Percentiles rank a stretch among this genome's conserved stretches.
Conservation (phyloP, 768 basidiomycete species). For the Leccinum broughii region DNA sequence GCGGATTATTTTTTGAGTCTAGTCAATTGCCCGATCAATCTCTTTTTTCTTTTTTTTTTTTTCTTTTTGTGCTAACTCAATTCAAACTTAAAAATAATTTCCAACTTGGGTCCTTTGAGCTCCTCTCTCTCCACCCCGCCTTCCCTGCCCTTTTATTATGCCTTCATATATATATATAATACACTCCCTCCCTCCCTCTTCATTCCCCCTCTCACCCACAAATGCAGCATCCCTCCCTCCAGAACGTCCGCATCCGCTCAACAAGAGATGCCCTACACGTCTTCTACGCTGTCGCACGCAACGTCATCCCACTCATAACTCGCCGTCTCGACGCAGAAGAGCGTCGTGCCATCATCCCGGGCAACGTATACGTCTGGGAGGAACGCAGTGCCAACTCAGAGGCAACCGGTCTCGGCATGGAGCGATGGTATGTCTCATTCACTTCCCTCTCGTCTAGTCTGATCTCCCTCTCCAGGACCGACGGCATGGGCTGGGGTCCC, state of each 20-base stretch:
- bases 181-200: conserved; percentile 23
- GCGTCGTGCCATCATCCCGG: conserved; percentile 67
- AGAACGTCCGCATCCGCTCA: conserved; percentile 74
- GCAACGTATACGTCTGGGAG: conserved; percentile 88
- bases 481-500: conserved; percentile 25
- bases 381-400: conserved; percentile 85
- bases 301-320: conserved; percentile 71
- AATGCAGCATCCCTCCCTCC: conserved; percentile 78
- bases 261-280: conserved; percentile 80
- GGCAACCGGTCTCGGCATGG: conserved; percentile 81
- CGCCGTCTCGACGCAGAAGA: conserved; percentile 83
- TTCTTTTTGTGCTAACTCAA: conserved; percentile 45
- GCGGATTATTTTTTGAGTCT: background rate
- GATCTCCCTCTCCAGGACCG: background rate
- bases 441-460: background rate
- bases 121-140: conserved; percentile 26
- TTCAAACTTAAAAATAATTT: conserved; percentile 57
- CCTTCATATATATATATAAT: conserved; percentile 39
- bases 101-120: conserved; percentile 19
- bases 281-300: conserved; percentile 73
- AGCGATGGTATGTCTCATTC: conserved; percentile 57
- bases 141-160: conserved; percentile 8
- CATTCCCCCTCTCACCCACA: conserved; percentile 23
- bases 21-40: conserved; percentile 23
- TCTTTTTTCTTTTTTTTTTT: background rate